These are phyloP conservation scores for Colletotrichum liriopes DNA, from an alignment of 2,329 filamentous ascomycete species.

Conservation along the genomic window DNA sequence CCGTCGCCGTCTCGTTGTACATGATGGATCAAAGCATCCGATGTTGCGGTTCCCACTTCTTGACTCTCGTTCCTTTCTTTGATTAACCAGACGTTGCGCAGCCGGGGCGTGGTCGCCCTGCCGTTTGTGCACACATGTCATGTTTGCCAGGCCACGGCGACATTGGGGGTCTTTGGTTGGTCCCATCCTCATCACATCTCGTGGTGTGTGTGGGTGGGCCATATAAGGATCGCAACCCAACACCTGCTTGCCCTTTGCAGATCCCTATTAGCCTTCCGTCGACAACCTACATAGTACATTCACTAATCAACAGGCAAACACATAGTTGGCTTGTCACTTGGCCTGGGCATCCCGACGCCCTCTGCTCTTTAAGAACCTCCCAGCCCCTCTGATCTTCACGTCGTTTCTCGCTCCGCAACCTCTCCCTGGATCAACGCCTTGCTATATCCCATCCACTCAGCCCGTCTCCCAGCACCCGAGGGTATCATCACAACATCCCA, in stretches of 20 bases:
- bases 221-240: constrained; percentile 29
- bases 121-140: constrained; percentile 12
- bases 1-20: constrained; percentile 21
- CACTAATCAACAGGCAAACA: neutral
- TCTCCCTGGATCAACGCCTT: constrained; percentile 16
- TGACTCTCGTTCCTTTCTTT: constrained; percentile 39
- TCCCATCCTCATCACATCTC: constrained; percentile 31
- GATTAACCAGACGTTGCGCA: constrained; percentile 25
- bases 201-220: constrained; percentile 15
- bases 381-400: constrained; percentile 11
- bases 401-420: neutral
- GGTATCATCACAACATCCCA: constrained; percentile 19
- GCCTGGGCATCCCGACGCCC: constrained; percentile 3
- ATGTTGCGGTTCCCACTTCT: constrained; percentile 20
- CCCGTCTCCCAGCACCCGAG: constrained; percentile 2
- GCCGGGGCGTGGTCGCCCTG: constrained; percentile 14
- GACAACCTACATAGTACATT: constrained; percentile 11
- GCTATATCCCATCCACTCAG: neutral
- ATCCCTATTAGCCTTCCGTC: constrained; percentile 25
- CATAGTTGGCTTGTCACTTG: constrained; percentile 7
- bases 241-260: constrained; percentile 15
- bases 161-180: constrained; percentile 10
- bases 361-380: constrained; percentile 35
- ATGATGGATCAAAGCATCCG: constrained; percentile 36
- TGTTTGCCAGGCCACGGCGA: constrained; percentile 27